Base-by-base conservation (phyloP, 345 rosid species). In the Atalantia buxifolia region DNA sequence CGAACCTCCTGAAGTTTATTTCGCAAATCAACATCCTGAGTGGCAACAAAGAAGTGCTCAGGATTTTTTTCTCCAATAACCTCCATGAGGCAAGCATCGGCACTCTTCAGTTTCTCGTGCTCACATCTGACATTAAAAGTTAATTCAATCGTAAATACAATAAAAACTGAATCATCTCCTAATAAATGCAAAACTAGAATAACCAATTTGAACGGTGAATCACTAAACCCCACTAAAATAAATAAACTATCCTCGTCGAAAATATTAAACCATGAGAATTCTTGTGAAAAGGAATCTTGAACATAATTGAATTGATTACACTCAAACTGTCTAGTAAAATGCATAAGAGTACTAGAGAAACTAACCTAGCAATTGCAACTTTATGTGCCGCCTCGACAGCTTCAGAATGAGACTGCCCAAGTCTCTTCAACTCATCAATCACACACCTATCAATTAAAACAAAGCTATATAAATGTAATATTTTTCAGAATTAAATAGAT, bases 31-130 rank as follows among this genome's bases (percentile, higher is more conserved):
- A 83, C 86, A 19, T 94, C 98, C 86, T 94, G 99, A 53, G 97
- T 85, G 48, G 95, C 98, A 80, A 94, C 88, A 78, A 92, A 92
- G 83, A 94, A 96, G 78, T 96, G 98, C 74, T 92, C 95, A 0
- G 86, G 14, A 74, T 96, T 94, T 8, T 84, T 79, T 53, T 80
- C 84, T 63, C 97, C 94, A 42, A 92, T 80, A 36, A 94, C 81
- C 18, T 92, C 92, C 63, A n/a, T 18, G 57, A 96, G 83, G 84
- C 99, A 96, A 75, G 84, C 76, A 40, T 92, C 97, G 3, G 95
- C 98, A 48, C 84, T 76, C 83, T 83, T 90, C n/a, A 59, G 77
- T 69, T 79, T 86, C 71, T 90, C 95, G 71, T 94, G 98, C 85
- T 89, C 93, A 72, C 99, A 92, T 83, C 98, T 96, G 85, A 74